A percentile compares a stretch with the other conserved stretches of the same genome.
Evolutionary conservation across 1,284 basidiomycete species (phyloP).

Genomic region (Microbotryum violaceum): DNA sequence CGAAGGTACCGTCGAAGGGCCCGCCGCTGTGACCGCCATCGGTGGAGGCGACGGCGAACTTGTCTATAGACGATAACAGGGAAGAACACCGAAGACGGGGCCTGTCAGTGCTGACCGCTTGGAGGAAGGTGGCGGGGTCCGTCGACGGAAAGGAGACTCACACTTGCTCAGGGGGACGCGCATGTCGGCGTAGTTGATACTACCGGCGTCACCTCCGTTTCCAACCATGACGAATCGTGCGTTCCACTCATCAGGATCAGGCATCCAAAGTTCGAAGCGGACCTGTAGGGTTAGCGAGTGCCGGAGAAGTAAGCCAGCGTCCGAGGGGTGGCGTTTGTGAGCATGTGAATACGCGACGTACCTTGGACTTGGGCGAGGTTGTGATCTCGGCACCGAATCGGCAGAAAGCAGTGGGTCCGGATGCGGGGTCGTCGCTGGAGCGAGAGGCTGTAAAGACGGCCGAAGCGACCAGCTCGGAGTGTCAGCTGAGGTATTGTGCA

Average conservation of each 20-base stretch:
- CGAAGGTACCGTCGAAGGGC: constrained; percentile 27
- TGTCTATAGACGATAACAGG: background rate
- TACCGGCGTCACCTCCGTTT: constrained; percentile 29
- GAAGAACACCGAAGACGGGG: background rate
- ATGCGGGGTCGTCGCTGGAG: constrained; percentile 11
- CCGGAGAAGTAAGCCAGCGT: background rate
- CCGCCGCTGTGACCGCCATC: constrained; percentile 30
- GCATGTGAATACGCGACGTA: background rate
- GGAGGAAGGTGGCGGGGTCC: too few relatives aligned
- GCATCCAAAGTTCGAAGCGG: constrained; percentile 34
- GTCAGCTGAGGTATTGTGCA: background rate
- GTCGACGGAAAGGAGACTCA: background rate
- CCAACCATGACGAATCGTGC: constrained; percentile 31
- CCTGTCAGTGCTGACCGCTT: background rate
- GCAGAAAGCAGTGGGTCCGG: constrained; percentile 21
- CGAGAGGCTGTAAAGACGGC: background rate
- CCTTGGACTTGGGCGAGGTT: constrained; percentile 14
- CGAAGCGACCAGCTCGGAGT: background rate
- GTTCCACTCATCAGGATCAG: constrained; percentile 25
- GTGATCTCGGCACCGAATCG: constrained; percentile 28
- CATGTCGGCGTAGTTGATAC: constrained; percentile 29
- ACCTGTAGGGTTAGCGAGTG: background rate
- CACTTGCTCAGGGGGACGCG: constrained; percentile 20
- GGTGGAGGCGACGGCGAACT: constrained; percentile 22
- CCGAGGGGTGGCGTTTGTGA: background rate